Base-by-base conservation (phyloP, 2,329 filamentous ascomycete genomes). In the Fusarium anthophilum region DNA sequence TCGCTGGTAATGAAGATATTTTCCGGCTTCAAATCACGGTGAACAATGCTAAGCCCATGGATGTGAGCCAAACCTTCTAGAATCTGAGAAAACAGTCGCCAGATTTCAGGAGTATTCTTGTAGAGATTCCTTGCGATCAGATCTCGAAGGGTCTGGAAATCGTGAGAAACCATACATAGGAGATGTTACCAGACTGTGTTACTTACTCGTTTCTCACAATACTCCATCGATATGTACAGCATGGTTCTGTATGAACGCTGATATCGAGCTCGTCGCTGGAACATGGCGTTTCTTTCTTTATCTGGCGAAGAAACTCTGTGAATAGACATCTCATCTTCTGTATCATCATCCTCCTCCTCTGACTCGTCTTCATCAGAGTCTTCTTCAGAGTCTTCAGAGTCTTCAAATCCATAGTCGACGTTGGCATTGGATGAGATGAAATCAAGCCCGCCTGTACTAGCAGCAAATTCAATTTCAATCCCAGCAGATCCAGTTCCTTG, bases 211-310 rank as follows among this genome's bases (percentile, higher is more conserved):
- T 96, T 96, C 81, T 98, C 96, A 79, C 96, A 99, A 76, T 98
- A 97, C 80, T 99, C 96, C 96, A 99, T 99, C 69, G 97, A 96
- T 63, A 99, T 98, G 81, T 98, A 99, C 47, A 99, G 87, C 12
- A 95, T 92, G 1, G 93, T 95, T 59, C 89, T 90, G 69, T 89
- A 88, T 8, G 89, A 84, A 48, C 88, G 86, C 63, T 88, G 86
- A 47, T 83, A 83, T 51, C 85, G 69, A 69, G 81, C 72, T 64
- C 84, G 75, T 18, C 80, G 78, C 47, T 78, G 73, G 26, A 80
- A 64, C 18, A 76, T 76, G 24, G 70, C 73, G 15, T 79, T 77
- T 41, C 79, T 79, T 28, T 81, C 80, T 56, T 78, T 81, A 20
- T 78, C 76, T 1, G 80, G 79, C n/a, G 80, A 82, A 20, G 73